Evolutionary conservation across 305 asterid species (phyloP), one percentile per base, ranked within the genome.

Genomic region (Plantago coronopus): DNA sequence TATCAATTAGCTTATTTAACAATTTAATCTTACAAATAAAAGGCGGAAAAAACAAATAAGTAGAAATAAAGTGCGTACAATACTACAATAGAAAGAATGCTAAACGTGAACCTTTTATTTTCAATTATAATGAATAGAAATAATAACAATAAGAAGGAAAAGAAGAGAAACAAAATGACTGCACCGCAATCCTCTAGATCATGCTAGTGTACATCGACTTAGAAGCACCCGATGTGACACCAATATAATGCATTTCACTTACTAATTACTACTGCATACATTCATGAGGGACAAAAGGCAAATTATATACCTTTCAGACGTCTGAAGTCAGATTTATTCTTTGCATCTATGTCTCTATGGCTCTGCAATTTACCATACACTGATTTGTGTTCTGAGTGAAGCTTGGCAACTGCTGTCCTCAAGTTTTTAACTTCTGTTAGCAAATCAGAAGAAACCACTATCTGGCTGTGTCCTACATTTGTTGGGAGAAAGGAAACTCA

Each of bases 341-440:
- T 87, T 17, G 95, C 96, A 67, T 84, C 91, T 17, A 78, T 51
- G 67, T 94, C 99, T 72, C 83, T 76, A 54, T 70, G 87, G 63
- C 59, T 77, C 74, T 82, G 99, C 63, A 90, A 74, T 72, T 85
- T 90, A 75, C 82, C 81, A 66, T 89, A 79, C 69, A 94, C 61
- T 45, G 89, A 69, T 72, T 66, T 82, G 79, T 94, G 99, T 80
- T 86, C 86, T 72, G 79, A 61, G 70, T 83, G 93, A 73, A 90
- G 91, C 78, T 83, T 73, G 63, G 83, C 69, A 47, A 78, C 72
- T 49, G 69, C 74, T 58, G 68, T 69, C 68, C 95, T 87, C 68
- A 87, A 73, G 58, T 75, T 80, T 75, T 79, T 79, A 66, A 81
- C 83, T 74, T 86, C 85, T 4, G 72, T 46, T 69, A 71, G 84